Evolutionary conservation across 768 basidiomycete species (phyloP).

Genomic region (Cystofilobasidium capitatum): DNA sequence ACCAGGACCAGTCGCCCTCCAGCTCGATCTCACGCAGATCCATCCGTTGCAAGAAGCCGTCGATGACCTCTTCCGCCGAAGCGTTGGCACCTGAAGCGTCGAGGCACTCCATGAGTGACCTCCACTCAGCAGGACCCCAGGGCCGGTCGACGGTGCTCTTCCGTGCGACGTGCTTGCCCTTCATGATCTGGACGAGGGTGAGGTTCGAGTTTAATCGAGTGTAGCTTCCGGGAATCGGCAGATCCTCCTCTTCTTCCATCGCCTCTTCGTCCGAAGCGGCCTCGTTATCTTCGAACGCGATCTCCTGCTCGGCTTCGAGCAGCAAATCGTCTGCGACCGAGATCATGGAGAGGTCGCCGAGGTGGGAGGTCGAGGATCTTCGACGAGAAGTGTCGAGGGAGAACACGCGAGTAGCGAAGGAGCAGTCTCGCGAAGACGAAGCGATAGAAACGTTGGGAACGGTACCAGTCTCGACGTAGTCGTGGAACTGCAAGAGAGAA

Average conservation of each 20-base stretch:
- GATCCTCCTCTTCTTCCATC: slow-evolving; percentile 3
- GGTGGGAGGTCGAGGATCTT: background rate
- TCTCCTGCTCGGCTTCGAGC: slow-evolving; percentile 26
- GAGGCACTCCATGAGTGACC: slow-evolving; percentile 14
- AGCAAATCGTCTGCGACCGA: slow-evolving; percentile 22
- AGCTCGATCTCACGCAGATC: background rate
- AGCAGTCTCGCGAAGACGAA: background rate
- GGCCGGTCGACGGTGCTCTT: background rate
- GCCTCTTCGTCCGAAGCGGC: background rate
- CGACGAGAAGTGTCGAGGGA: background rate
- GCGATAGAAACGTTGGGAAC: background rate
- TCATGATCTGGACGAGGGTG: background rate
- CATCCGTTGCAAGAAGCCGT: background rate
- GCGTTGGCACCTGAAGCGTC: background rate
- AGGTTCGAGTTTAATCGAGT: background rate
- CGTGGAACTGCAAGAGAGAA: slow-evolving; percentile 15
- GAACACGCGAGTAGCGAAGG: background rate
- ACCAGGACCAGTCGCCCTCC: slow-evolving; percentile 15
- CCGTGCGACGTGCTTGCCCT: background rate
- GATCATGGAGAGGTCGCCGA: slow-evolving; percentile 19
- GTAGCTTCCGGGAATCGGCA: slow-evolving; percentile 17
- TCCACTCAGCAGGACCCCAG: slow-evolving; percentile 19
- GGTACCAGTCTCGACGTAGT: slow-evolving; percentile 14
- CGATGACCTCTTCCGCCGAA: background rate
- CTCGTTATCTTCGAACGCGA: slow-evolving; percentile 9